These are phyloP conservation scores for Priceomyces fermenticarens DNA, from an alignment of 805 yeast species.

Conservation along the genomic window DNA sequence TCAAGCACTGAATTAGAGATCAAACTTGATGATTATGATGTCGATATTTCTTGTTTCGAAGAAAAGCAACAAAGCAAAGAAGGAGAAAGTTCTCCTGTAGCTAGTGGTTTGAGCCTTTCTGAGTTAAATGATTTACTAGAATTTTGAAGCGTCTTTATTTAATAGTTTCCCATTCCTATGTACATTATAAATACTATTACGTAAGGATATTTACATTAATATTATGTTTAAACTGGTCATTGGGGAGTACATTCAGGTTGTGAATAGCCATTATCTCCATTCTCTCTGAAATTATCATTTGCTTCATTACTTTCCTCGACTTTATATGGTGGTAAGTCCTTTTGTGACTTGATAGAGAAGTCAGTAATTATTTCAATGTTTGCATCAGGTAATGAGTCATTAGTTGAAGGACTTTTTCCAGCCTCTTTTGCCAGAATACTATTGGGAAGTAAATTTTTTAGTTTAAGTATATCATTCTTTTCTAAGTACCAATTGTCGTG, in stretches of 20 bases:
- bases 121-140: conserved; percentile 38
- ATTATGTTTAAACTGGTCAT: conserved; percentile 11
- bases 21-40: too few relatives aligned
- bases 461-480: conserved; percentile 54
- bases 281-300: conserved; percentile 10
- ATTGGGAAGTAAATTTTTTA: conserved; percentile 55
- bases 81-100: too few relatives aligned
- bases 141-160: too few relatives aligned
- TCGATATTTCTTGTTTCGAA: too few relatives aligned
- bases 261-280: conserved; percentile 10
- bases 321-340: conserved; percentile 30
- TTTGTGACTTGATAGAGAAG: conserved; percentile 23
- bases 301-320: conserved; percentile 12
- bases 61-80: too few relatives aligned
- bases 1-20: too few relatives aligned
- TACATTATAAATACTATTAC: too few relatives aligned
- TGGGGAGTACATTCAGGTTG: conserved; percentile 32
- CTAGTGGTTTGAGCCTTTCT: conserved; percentile 26
- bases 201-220: neutral
- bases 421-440: conserved; percentile 23
- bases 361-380: conserved; percentile 37
- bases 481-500: conserved; percentile 82
- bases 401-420: conserved; percentile 19
- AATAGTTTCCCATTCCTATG: too few relatives aligned
- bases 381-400: conserved; percentile 30